These are phyloP conservation scores for Tilletia caries DNA, from an alignment of 1,284 basidiomycete genomes.

Conservation along the genomic window DNA sequence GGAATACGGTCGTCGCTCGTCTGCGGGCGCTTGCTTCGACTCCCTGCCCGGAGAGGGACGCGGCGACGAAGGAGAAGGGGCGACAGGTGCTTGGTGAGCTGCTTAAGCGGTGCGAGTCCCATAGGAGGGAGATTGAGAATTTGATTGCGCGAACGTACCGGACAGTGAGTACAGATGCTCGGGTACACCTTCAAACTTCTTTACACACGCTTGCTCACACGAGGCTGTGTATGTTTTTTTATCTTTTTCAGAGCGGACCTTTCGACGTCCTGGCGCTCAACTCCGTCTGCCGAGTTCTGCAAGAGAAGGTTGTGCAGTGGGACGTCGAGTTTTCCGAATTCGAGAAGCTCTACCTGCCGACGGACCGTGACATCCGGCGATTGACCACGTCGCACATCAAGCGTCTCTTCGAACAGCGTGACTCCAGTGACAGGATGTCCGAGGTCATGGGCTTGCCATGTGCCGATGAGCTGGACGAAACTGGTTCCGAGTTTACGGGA, in stretches of 20 bases:
- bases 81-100: slow-evolving; percentile 30
- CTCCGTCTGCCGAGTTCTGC: slow-evolving; percentile 76
- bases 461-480: slow-evolving; percentile 49
- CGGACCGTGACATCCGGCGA: slow-evolving; percentile 54
- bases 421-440: slow-evolving; percentile 17
- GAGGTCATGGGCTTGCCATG: slow-evolving; percentile 36
- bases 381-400: slow-evolving; percentile 56
- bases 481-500: background rate
- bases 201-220: background rate
- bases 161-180: slow-evolving; percentile 61
- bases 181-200: background rate
- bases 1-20: slow-evolving; percentile 60
- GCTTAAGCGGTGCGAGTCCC: slow-evolving; percentile 32
- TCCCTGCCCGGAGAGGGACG: slow-evolving; percentile 15
- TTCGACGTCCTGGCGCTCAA: slow-evolving; percentile 86
- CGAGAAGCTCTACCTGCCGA: slow-evolving; percentile 57
- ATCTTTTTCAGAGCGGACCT: slow-evolving; percentile 22
- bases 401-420: slow-evolving; percentile 55
- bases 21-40: slow-evolving; percentile 58
- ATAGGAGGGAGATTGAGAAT: slow-evolving; percentile 65
- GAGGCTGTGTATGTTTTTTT: too few species aligned
- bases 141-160: slow-evolving; percentile 70
- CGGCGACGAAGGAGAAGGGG: slow-evolving; percentile 30
- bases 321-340: slow-evolving; percentile 72
- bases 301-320: slow-evolving; percentile 95